These are phyloP conservation scores for Venturia aucupariae DNA, from an alignment of 2,329 filamentous ascomycete genomes.

Conservation along the genomic window DNA sequence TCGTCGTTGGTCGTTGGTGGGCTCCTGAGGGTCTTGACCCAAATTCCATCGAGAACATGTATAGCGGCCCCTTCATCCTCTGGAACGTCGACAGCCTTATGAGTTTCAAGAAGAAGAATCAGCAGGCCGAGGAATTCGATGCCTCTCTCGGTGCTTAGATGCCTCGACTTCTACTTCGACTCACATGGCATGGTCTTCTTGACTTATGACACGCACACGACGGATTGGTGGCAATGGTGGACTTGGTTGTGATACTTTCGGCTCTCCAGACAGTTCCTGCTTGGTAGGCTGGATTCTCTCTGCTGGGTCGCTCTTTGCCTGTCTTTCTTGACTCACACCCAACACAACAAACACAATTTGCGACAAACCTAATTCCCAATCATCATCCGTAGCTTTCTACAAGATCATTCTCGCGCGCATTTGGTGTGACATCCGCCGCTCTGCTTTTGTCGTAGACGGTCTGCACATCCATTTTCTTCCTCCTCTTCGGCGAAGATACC, in stretches of 20 bases:
- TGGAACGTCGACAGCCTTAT: slow-evolving; percentile 23
- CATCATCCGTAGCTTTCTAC: background rate
- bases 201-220: background rate
- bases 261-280: background rate
- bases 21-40: slow-evolving; percentile 17
- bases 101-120: background rate
- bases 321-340: background rate
- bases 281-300: background rate
- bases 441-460: too few relatives aligned
- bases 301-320: background rate
- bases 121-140: background rate
- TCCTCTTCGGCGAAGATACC: background rate
- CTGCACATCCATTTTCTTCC: too few relatives aligned
- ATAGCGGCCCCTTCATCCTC: slow-evolving; percentile 34
- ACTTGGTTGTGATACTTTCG: background rate
- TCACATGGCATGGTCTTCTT: background rate
- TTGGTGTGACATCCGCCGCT: too few relatives aligned
- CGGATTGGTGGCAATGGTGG: background rate
- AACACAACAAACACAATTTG: background rate
- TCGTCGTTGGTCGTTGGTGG: slow-evolving; percentile 42
- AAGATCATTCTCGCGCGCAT: too few relatives aligned
- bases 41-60: slow-evolving; percentile 20
- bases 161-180: background rate
- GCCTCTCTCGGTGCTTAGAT: background rate
- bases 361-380: background rate